Evolutionary conservation across 768 basidiomycete genomes (phyloP).

Genomic region (Hirschioporus abietinus): DNA sequence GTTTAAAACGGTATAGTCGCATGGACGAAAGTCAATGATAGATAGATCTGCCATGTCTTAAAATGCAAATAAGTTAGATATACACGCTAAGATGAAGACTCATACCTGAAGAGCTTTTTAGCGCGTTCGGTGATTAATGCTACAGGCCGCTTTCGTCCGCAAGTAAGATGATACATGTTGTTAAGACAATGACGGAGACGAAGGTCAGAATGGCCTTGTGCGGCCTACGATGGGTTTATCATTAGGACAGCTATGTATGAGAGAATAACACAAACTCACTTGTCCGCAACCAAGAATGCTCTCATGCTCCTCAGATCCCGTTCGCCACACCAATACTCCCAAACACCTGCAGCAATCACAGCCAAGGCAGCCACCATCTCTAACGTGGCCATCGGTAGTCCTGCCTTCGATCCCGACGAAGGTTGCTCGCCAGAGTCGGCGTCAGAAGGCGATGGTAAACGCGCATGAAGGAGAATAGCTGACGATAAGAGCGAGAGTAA

Average conservation of each 20-base stretch:
- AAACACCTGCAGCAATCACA: conserved; percentile 51
- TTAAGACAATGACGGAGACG: too few relatives aligned
- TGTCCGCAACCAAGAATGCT: conserved; percentile 54
- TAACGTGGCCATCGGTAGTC: conserved; percentile 46
- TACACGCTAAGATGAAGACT: too few relatives aligned
- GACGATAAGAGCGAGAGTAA: conserved; percentile 59
- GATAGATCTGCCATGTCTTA: too few relatives aligned
- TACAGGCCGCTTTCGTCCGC: too few relatives aligned
- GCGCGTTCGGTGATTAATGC: too few relatives aligned
- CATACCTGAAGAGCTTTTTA: too few relatives aligned
- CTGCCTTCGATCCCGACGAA: conserved; percentile 22
- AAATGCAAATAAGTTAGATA: too few relatives aligned
- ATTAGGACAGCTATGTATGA: conserved; percentile 3
- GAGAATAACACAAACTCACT: conserved; percentile 36
- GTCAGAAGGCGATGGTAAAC: conserved; percentile 44
- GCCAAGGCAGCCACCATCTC: conserved; percentile 49
- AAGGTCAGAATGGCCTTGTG: too few relatives aligned
- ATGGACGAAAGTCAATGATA: too few relatives aligned
- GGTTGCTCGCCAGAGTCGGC: conserved; percentile 16
- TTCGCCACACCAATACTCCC: conserved; percentile 61
- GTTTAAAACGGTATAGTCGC: too few relatives aligned
- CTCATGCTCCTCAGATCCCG: conserved; percentile 50
- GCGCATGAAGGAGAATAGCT: conserved; percentile 56
- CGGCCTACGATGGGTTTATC: too few relatives aligned
- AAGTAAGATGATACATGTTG: too few relatives aligned